A percentile compares a stretch with the other conserved stretches of the same genome.
Evolutionary conservation across 352 stramenopile genomes (phyloP).

Genomic region (Nothophytophthora sp.): DNA sequence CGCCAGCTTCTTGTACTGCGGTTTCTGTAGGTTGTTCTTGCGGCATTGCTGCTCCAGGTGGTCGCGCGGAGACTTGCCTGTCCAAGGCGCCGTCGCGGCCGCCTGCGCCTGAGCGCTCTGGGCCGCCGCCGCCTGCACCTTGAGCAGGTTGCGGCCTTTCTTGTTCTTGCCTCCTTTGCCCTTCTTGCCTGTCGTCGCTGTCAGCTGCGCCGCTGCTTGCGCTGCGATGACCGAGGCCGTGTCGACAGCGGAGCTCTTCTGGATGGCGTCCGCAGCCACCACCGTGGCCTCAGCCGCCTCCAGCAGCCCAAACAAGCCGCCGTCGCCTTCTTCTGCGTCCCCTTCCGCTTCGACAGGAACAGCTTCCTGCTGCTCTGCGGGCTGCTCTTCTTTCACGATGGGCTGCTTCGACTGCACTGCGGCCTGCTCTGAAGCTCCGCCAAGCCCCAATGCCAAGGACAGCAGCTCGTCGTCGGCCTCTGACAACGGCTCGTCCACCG

Average conservation of each 20-base stretch:
- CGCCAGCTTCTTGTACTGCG: slow-evolving; percentile 72
- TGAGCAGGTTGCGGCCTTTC: slow-evolving; percentile 29
- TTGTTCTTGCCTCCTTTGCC: slow-evolving; percentile 37
- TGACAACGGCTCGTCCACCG: slow-evolving; percentile 1
- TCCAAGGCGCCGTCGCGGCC: slow-evolving; percentile 38
- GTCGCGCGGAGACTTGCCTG: slow-evolving; percentile 85
- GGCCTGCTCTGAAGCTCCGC: slow-evolving; percentile 5
- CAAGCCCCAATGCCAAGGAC: slow-evolving; percentile 17
- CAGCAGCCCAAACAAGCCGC: slow-evolving; percentile 41
- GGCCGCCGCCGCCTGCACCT: slow-evolving; percentile 20
- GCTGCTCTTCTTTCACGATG: no score
- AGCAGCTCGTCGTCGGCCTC: slow-evolving; percentile 28
- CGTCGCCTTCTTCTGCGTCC: slow-evolving; percentile 15
- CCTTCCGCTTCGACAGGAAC: slow-evolving; percentile 1
- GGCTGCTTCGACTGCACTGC: slow-evolving; percentile 3
- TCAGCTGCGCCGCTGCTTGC: slow-evolving; percentile 20
- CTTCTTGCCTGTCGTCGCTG: slow-evolving; percentile 28
- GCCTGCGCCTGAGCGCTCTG: slow-evolving; percentile 19
- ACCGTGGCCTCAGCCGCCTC: slow-evolving; percentile 39
- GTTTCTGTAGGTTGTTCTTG: slow-evolving; percentile 82
- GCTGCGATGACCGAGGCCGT: slow-evolving; percentile 21
- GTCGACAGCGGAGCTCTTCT: slow-evolving; percentile 39
- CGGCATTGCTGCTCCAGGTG: slow-evolving; percentile 89
- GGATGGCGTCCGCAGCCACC: slow-evolving; percentile 35
- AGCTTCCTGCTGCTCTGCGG: neutral